These are phyloP conservation scores for Camellia granthamiana DNA, from an alignment of 148 eudicot species.

Conservation along the genomic window DNA sequence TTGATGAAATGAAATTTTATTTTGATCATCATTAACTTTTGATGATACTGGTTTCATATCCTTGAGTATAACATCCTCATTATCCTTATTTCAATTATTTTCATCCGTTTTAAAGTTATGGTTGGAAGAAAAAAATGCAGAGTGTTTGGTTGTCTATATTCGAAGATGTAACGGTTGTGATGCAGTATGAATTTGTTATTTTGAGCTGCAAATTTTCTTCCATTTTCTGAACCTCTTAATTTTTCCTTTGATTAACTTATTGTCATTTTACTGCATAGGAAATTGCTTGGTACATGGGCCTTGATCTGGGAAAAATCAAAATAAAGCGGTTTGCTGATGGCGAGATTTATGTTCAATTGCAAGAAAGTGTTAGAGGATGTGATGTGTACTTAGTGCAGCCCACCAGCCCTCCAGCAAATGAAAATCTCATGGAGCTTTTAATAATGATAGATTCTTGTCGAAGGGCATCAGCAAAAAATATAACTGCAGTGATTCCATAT, in stretches of 20 bases:
- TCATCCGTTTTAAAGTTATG: not conserved
- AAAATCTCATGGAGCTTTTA: constrained; percentile 91
- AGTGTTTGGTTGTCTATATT: not conserved
- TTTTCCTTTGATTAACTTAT: not conserved
- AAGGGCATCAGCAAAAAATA: constrained; percentile 92
- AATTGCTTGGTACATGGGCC: constrained; percentile 94
- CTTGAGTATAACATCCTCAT: not conserved
- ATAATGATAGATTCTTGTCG: constrained; percentile 96
- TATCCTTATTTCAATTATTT: not conserved
- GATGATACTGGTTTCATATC: not conserved
- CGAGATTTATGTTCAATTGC: constrained; percentile 90
- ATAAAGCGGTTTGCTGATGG: constrained; percentile 95
- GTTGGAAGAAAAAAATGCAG: not conserved
- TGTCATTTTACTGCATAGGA: constrained; percentile 41
- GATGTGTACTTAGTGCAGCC: constrained; percentile 93
- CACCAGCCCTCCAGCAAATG: constrained; percentile 94
- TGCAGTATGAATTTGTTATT: not conserved
- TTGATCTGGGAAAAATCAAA: constrained; percentile 69
- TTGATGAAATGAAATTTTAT: not conserved
- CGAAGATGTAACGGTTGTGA: not conserved
- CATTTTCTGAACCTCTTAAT: not conserved
- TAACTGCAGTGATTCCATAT: constrained; percentile 95
- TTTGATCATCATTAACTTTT: not conserved
- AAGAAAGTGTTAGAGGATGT: constrained; percentile 97
- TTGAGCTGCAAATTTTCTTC: not conserved